Percentiles rank a stretch among this genome's conserved stretches.
phyloP scores from a whole-genome alignment of 495 filamentous ascomycete genomes.

The Hyaloscypha bicolor region DNA sequence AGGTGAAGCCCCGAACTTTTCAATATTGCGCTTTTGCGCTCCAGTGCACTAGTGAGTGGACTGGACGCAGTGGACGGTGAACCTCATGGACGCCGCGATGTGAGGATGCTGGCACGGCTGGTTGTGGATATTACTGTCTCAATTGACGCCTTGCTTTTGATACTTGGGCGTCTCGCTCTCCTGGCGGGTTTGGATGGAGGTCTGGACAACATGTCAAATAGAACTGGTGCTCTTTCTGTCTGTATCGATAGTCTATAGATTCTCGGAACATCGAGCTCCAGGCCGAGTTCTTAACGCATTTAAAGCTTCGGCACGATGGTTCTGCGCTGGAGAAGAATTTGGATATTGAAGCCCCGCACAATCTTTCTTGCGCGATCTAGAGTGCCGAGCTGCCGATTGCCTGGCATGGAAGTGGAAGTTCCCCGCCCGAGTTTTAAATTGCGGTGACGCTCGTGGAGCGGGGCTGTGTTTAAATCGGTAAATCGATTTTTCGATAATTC shows the following conservation, averaged over 20 bases:
- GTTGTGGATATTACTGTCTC: constrained; percentile 8
- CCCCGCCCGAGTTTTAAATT: neutral
- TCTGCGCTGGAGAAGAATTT: too few species aligned
- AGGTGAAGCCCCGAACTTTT: neutral
- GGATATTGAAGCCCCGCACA: too few species aligned
- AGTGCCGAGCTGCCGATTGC: neutral
- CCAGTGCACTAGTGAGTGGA: neutral
- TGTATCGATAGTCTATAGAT: neutral
- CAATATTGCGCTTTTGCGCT: neutral
- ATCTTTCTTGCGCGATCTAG: neutral
- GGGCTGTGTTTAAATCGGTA: neutral
- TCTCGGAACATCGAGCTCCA: neutral
- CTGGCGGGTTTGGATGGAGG: neutral
- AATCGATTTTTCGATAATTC: too few species aligned
- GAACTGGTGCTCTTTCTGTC: neutral
- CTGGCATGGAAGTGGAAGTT: neutral
- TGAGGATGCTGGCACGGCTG: neutral
- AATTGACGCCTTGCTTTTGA: constrained; percentile 3
- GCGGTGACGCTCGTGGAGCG: neutral
- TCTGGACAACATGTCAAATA: neutral
- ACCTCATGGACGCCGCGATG: neutral
- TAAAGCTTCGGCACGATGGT: neutral
- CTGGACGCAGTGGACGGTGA: neutral
- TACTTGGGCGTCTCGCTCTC: neutral
- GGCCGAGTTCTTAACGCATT: neutral